Percentiles rank a stretch among this genome's conserved stretches.
phyloP scores from a whole-genome alignment of 2,329 filamentous ascomycete genomes.

The Incumbomyces delicatus region DNA sequence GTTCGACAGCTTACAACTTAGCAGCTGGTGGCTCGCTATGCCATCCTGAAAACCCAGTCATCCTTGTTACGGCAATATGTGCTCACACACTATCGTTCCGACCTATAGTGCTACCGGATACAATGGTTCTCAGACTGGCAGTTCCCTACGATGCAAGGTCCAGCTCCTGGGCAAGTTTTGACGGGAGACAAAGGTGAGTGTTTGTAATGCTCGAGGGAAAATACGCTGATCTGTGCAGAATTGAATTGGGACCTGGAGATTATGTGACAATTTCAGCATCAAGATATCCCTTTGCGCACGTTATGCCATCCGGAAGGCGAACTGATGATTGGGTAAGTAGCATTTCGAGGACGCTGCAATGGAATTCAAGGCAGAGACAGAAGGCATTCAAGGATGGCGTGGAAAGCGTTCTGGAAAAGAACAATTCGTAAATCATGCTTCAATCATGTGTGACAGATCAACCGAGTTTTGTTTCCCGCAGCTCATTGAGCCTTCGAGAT shows the following conservation, averaged over 20 bases:
- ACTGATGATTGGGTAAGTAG: slow-evolving; percentile 43
- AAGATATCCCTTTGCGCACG: slow-evolving; percentile 42
- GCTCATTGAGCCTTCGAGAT: too few species aligned
- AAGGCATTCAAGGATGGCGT: slow-evolving; percentile 29
- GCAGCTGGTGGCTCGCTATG: slow-evolving; percentile 91
- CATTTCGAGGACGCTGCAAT: slow-evolving; percentile 42
- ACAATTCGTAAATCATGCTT: not conserved
- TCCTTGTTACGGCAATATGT: slow-evolving; percentile 87
- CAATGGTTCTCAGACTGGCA: slow-evolving; percentile 81
- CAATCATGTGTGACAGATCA: too few species aligned
- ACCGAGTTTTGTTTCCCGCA: too few species aligned
- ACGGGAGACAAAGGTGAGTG: slow-evolving; percentile 67
- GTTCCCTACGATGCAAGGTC: slow-evolving; percentile 91
- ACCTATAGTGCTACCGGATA: slow-evolving; percentile 93
- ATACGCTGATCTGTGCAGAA: slow-evolving; percentile 23
- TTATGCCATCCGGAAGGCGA: slow-evolving; percentile 33
- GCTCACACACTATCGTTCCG: slow-evolving; percentile 91
- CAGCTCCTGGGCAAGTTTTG: slow-evolving; percentile 94
- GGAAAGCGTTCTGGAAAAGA: slow-evolving; percentile 6
- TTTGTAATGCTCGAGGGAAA: not conserved
- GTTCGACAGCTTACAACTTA: slow-evolving; percentile 90
- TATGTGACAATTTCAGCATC: slow-evolving; percentile 45
- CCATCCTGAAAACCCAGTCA: slow-evolving; percentile 92
- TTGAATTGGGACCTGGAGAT: slow-evolving; percentile 40
- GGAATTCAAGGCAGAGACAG: slow-evolving; percentile 40